Evolutionary conservation across 2,329 filamentous ascomycete genomes (phyloP), one percentile per base, ranked within the genome.

Genomic region (Ploettnerulaceae sp.): DNA sequence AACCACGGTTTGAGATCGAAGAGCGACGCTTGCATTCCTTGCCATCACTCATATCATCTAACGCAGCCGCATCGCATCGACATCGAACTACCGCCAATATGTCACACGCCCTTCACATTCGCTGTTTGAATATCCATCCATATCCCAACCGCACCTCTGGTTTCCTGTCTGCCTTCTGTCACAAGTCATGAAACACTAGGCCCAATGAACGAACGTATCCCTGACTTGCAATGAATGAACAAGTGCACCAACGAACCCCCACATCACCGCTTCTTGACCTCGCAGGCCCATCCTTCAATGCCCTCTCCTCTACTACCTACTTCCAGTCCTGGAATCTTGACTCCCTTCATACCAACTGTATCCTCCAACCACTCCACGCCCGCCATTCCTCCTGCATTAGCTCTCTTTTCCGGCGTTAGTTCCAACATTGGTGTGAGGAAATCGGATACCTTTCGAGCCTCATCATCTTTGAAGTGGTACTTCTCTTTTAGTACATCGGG

Each of bases 381-480:
- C 3, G 86, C 83, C 93, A 97, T 97, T 5, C 93, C 93, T 26
- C 93, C 93, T 1, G 93, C 93, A 64, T 97, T 98, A 8, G 93
- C 93, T 31, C 93, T 76, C 67, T 88, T 86, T 50, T 91, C 88
- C 0, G 93, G 93, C 31, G 89, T 70, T 18, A 98, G 72, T 66
- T 96, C 89, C 29, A 98, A 73, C 89, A 97, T 94, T 0, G 93
- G 93, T 1, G 82, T 74, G 47, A 98, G 67, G 68, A 98, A 96
- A 21, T 87, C 85, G 12, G 82, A 76, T 54, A 96, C 84, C 50
- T 79, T 79, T 68, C 83, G 85, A 34, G 79, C 81, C 58, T 96
- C 89, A 40, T 95, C 81, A 9, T 86, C 80, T 55, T 80, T 82
- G 68, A 95, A 97, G 66, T 97, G 93, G 63, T 98, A 98, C 65